phyloP scores from a whole-genome alignment of 768 basidiomycete species.

The Russula foetens region DNA sequence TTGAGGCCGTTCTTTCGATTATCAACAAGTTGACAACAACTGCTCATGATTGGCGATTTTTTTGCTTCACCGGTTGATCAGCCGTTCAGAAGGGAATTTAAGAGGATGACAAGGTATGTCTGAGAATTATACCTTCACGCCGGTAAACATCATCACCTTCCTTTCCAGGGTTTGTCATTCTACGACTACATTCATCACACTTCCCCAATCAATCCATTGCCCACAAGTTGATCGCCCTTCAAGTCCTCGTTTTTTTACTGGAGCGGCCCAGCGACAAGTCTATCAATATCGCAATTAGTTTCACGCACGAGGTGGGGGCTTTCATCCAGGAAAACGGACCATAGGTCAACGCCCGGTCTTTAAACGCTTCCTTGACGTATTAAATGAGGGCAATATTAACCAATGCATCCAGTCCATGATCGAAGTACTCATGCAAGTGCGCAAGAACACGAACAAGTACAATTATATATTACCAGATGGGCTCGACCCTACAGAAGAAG shows the following conservation, averaged over 20 bases:
- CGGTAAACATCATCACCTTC: not conserved
- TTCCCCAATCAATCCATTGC: constrained; percentile 68
- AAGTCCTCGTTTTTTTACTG: constrained; percentile 89
- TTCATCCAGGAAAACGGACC: constrained; percentile 91
- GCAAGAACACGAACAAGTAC: constrained; percentile 99
- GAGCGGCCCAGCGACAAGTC: constrained; percentile 96
- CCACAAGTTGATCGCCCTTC: constrained; percentile 88
- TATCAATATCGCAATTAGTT: constrained; percentile 96
- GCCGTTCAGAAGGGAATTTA: constrained; percentile 90
- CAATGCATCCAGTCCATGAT: constrained; percentile 99
- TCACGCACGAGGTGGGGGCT: constrained; percentile 95
- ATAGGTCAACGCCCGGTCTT: constrained; percentile 90
- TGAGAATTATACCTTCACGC: not conserved
- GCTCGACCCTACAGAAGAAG: constrained; percentile 93
- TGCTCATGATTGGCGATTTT: constrained; percentile 95
- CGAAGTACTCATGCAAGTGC: constrained; percentile 97
- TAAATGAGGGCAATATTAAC: constrained; percentile 92
- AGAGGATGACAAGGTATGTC: constrained; percentile 88
- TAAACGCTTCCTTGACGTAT: constrained; percentile 92
- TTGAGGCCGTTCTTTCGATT: constrained; percentile 88
- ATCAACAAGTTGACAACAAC: constrained; percentile 96
- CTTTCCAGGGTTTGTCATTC: constrained; percentile 84
- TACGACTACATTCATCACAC: constrained; percentile 73
- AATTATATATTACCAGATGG: constrained; percentile 94
- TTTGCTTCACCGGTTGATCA: constrained; percentile 78